Evolutionary conservation across 2,329 filamentous ascomycete genomes (phyloP), one percentile per base, ranked within the genome.

Genomic region (Ascochyta rabiei): DNA sequence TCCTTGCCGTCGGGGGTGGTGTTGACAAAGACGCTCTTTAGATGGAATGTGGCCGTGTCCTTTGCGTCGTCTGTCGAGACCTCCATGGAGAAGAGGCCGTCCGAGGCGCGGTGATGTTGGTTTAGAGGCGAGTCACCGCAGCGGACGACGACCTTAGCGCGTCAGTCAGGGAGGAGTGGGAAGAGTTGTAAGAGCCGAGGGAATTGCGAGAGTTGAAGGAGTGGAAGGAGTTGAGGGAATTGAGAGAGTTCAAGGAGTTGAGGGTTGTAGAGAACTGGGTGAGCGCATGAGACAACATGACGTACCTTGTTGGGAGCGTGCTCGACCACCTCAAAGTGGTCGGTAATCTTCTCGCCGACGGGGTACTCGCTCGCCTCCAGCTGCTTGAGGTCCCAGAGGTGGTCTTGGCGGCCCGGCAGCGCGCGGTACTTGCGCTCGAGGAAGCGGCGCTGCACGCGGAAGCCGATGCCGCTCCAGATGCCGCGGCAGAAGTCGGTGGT

Each of bases 281-380:
- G 19, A 18, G 19, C n/a, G 42, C 23, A 24, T 13, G 31, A 5
- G 24, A 16, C 30, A 16, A 5, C 2, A 26, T 33, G 10, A 50
- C 68, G 21, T 60, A 76, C 75, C 72, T 72, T 76, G 10, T 74
- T 67, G 10, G 61, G 53, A 9, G 59, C 60, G 45, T 73, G 68
- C 23, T 75, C 68, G 34, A 77, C 55, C n/a, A 77, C 75, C 66
- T 77, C 75, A 39, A 77, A 77, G 58, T 77, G 74, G 63, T 77
- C 75, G 24, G 67, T 70, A 59, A 77, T 75, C 31, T 59, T 64
- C 2, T 72, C 75, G 4, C 74, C 74, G 2, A 76, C 67, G 9
- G 50, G 24, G 55, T 77, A 77, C 16, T 66, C 67, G 18, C 63
- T 69, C 53, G 60, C 62, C 26, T 60, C 67, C 48, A 77, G 51